Evolutionary conservation across 176 grass and related monocot genomes (phyloP).

Genomic region (Juncus inflexus): DNA sequence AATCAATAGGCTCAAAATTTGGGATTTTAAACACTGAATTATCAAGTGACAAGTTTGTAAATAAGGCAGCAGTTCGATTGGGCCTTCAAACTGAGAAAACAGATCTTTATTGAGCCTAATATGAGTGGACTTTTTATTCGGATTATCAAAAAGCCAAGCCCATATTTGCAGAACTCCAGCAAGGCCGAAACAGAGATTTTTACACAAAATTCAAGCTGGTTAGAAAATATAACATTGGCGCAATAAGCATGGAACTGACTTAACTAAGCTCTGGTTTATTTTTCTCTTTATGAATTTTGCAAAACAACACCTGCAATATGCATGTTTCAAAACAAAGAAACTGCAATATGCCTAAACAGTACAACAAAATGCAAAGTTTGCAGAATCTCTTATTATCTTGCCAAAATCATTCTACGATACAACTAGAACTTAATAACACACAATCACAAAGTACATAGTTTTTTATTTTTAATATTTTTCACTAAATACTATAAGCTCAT

Average conservation of each 20-base stretch:
- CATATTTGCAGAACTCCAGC: background rate
- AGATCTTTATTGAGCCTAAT: background rate
- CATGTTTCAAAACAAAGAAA: background rate
- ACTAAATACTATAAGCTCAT: no score
- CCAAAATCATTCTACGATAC: no score
- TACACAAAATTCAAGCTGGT: no score
- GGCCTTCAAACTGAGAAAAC: background rate
- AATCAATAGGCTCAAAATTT: no score
- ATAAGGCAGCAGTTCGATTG: background rate
- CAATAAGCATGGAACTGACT: background rate
- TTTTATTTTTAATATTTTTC: no score
- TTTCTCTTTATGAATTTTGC: background rate
- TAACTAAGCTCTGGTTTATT: background rate
- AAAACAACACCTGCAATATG: no score
- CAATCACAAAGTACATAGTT: background rate
- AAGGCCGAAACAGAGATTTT: background rate
- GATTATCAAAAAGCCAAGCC: background rate
- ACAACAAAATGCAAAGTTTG: background rate
- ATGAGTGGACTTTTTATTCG: background rate
- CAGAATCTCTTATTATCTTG: background rate
- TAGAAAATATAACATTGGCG: no score
- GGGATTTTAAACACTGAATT: no score
- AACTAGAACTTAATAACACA: no score
- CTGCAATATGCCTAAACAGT: background rate
- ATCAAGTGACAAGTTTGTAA: background rate